Evolutionary conservation across 1,284 basidiomycete species (phyloP).

Genomic region (Ustilago shanxiensis): DNA sequence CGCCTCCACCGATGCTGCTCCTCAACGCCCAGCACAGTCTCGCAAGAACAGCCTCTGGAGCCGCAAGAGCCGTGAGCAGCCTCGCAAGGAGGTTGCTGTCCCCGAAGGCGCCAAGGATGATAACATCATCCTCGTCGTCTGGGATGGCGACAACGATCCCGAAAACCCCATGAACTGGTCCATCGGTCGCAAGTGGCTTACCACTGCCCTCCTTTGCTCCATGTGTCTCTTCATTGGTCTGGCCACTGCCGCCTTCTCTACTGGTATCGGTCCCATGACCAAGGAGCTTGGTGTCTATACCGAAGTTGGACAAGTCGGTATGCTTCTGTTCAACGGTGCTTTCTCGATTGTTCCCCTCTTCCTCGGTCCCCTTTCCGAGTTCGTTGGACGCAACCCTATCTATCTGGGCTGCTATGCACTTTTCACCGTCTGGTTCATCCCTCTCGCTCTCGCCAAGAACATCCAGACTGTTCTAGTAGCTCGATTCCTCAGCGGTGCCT

Average conservation of each 20-base stretch:
- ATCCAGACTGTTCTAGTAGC: slow-evolving; percentile 66
- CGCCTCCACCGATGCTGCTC: neutral
- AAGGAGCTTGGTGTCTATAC: slow-evolving; percentile 62
- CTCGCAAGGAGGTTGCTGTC: slow-evolving; percentile 33
- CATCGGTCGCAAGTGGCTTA: slow-evolving; percentile 52
- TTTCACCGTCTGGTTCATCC: slow-evolving; percentile 67
- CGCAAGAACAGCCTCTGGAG: slow-evolving; percentile 54
- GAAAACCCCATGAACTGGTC: slow-evolving; percentile 64
- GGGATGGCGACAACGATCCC: slow-evolving; percentile 59
- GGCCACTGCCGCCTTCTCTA: slow-evolving; percentile 67
- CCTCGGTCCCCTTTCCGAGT: slow-evolving; percentile 69
- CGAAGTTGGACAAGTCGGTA: slow-evolving; percentile 67
- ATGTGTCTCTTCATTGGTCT: slow-evolving; percentile 68
- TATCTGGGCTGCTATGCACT: slow-evolving; percentile 67
- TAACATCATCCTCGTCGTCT: slow-evolving; percentile 61
- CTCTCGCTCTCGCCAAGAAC: slow-evolving; percentile 67
- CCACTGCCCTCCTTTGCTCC: slow-evolving; percentile 60
- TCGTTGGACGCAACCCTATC: slow-evolving; percentile 66
- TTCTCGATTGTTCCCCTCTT: slow-evolving; percentile 62
- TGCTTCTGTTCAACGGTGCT: slow-evolving; percentile 66
- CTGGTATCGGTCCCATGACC: slow-evolving; percentile 62
- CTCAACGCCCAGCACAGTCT: slow-evolving; percentile 22
- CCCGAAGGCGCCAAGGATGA: slow-evolving; percentile 43
- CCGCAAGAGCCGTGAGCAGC: slow-evolving; percentile 44
- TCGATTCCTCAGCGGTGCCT: slow-evolving; percentile 66